Percentiles rank a stretch among this genome's conserved stretches.
phyloP scores from a whole-genome alignment of 257 asterid species.

The Primulina eburnea region DNA sequence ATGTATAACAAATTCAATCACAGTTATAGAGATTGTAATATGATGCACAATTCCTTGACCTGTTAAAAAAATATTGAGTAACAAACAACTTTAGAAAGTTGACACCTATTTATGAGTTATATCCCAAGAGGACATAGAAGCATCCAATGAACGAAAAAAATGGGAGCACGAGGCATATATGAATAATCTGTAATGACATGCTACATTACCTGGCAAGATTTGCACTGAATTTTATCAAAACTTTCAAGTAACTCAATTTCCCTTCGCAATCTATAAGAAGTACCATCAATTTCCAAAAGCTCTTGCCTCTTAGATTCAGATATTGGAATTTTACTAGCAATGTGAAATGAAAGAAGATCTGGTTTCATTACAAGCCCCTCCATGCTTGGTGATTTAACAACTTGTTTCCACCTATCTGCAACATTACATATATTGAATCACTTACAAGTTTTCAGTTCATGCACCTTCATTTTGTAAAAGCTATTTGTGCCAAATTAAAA shows the following conservation, averaged over 20 bases:
- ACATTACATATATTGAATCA: slow-evolving; percentile 22
- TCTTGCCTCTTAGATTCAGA: slow-evolving; percentile 91
- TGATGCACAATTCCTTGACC: background rate
- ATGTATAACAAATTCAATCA: too few species aligned
- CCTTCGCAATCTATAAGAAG: slow-evolving; percentile 77
- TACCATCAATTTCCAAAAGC: slow-evolving; percentile 96
- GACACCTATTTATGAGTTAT: background rate
- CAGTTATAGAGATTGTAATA: background rate
- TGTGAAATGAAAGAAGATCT: slow-evolving; percentile 84
- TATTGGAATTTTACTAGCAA: slow-evolving; percentile 91
- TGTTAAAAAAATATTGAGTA: too few species aligned
- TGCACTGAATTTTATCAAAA: slow-evolving; percentile 76
- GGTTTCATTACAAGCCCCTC: slow-evolving; percentile 76
- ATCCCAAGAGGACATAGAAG: background rate
- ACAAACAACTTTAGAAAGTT: too few species aligned
- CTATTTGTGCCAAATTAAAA: slow-evolving; percentile 8
- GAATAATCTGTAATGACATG: background rate
- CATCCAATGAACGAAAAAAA: background rate
- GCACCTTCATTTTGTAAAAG: slow-evolving; percentile 4
- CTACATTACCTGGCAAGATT: slow-evolving; percentile 69
- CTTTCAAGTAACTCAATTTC: slow-evolving; percentile 90
- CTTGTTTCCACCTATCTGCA: slow-evolving; percentile 92
- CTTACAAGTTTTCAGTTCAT: slow-evolving; percentile 3
- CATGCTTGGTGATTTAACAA: slow-evolving; percentile 77
- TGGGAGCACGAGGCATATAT: background rate